Base-by-base conservation (phyloP, 495 filamentous ascomycete genomes). In the Tricharina praecox region DNA sequence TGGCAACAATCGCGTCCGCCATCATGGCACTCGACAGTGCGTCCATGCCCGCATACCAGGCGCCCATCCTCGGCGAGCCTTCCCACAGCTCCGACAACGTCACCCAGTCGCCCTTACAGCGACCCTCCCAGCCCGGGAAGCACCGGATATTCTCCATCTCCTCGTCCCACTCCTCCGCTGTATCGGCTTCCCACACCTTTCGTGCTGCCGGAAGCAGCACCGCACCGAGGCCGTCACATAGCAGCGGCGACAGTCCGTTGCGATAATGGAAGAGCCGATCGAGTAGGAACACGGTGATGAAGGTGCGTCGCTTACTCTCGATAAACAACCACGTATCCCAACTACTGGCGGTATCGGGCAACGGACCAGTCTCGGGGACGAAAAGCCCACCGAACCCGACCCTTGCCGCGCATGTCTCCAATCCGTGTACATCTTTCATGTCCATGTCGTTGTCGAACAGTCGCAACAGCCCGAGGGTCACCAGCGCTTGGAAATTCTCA, bases 271-370 rank as follows among this genome's bases (percentile, higher is more conserved):
- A 23, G 13, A 43, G 21, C 18, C 40, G 18, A 8, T 33, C 26
- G 39, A 11, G 10, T n/a, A 39, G 36, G 20, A 20, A 32, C 30
- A 43, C 36, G 50, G 40, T 43, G 13, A 26, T 23, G 20, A 43
- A 43, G 3, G 40, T 43, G 54, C 55, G 54, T 15, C 55, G 55
- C 16, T 58, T 58, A 19, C 53, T 58, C 35, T 58, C 55, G 18
- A 48, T 46, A n/a, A 58, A 15, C 18, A 58, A 25, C 55, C 55
- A 58, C 38, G 57, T 50, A 15, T 58, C 54, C 55, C 55, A 58
- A 16, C 30, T 26, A 16, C 30, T 26, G 13, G 24, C 40, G 28
- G 11, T 49, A 50, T 7, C 54, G 50, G 47, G 49, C 48, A 53
- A 5, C 50, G 54, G 52, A 46, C 4, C 26, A 18, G 15, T 57